These are phyloP conservation scores for Murraya paniculata DNA, from an alignment of 345 rosid species.

Conservation along the genomic window DNA sequence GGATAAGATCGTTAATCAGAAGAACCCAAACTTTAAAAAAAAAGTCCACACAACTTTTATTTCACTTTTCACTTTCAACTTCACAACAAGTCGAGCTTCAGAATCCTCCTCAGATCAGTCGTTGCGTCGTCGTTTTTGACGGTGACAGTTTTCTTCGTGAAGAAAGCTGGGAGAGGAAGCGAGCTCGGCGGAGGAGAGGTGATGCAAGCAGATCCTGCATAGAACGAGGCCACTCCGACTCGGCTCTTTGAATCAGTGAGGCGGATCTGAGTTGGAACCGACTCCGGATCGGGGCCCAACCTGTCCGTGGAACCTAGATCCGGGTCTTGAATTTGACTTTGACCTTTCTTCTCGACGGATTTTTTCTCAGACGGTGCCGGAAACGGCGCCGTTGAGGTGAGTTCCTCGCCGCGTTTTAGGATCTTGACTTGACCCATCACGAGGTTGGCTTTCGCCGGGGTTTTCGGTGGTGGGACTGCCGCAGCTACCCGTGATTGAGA, in stretches of 20 bases:
- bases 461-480: not conserved
- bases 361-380: not conserved
- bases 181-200: conserved; percentile 94
- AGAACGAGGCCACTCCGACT: conserved; percentile 31
- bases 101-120: conserved; percentile 44
- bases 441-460: conserved; percentile 13
- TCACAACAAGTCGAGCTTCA: conserved; percentile 42
- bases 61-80: not conserved
- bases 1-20: conserved; percentile 36
- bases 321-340: not conserved
- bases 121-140: conserved; percentile 41
- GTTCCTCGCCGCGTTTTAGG: conserved; percentile 70
- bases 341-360: not conserved
- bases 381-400: not conserved
- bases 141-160: conserved; percentile 37
- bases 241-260: conserved; percentile 17
- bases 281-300: conserved; percentile 37
- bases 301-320: conserved; percentile 38
- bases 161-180: conserved; percentile 75
- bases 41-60: not conserved
- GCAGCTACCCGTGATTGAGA: not conserved
- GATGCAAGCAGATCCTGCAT: conserved; percentile 71
- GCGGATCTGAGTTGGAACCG: conserved; percentile 30
- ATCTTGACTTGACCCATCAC: conserved; percentile 57
- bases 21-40: conserved; percentile 12